Percentiles rank a stretch among this genome's conserved stretches.
Conservation (phyloP, 371 early-diverging fungal genomes). For the Mucor mucedo region DNA sequence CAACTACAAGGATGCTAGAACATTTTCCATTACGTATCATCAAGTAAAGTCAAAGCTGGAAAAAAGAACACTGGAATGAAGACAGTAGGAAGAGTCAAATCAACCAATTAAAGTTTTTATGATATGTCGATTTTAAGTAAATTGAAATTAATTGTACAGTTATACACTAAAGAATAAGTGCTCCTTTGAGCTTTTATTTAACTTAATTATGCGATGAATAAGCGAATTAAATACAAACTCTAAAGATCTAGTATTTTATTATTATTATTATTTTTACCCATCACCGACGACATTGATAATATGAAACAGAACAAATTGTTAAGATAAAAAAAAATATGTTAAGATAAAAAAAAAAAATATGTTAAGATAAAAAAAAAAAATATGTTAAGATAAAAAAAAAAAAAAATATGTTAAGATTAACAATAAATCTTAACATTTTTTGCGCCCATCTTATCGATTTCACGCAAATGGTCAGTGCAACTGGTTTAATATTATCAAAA, state of each 20-base stretch:
- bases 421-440: slow-evolving; percentile 16
- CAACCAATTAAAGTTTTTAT: slow-evolving; percentile 5
- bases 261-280: slow-evolving; percentile 2
- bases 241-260: slow-evolving; percentile 4
- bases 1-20: slow-evolving; percentile 12
- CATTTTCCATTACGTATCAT: slow-evolving; percentile 15
- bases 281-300: neutral
- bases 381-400: too few species aligned
- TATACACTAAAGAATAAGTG: slow-evolving; percentile 12
- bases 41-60: slow-evolving; percentile 8
- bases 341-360: too few species aligned
- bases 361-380: too few species aligned
- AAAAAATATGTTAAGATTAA: too few species aligned
- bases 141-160: slow-evolving; percentile 11
- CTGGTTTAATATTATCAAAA: slow-evolving; percentile 16
- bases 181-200: slow-evolving; percentile 11
- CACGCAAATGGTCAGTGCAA: slow-evolving; percentile 16
- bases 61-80: slow-evolving; percentile 16
- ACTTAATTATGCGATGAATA: too few species aligned
- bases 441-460: slow-evolving; percentile 2
- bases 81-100: slow-evolving; percentile 8
- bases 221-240: slow-evolving; percentile 9
- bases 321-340: too few species aligned
- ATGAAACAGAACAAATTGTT: neutral
- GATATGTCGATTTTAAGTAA: slow-evolving; percentile 6